These are phyloP conservation scores for Fraxinus cuspidata DNA, from an alignment of 257 asterid species.

Conservation along the genomic window DNA sequence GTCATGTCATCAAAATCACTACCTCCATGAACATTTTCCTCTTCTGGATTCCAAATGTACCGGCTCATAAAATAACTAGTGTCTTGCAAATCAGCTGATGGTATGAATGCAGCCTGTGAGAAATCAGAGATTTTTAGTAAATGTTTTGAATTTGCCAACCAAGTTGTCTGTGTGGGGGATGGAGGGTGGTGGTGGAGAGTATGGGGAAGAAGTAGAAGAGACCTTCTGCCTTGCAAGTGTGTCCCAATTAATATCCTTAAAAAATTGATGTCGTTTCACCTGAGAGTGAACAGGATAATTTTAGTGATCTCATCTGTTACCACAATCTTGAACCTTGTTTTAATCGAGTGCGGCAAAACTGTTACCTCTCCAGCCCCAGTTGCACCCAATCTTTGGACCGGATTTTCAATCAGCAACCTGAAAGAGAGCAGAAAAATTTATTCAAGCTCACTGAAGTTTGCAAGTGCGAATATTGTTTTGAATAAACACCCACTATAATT, in stretches of 20 bases:
- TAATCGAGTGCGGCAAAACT: conserved; percentile 7
- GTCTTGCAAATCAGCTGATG: conserved; percentile 78
- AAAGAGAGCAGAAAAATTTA: conserved; percentile 26
- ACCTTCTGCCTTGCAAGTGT: conserved; percentile 97
- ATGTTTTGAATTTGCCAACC: conserved; percentile 19
- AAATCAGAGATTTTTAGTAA: conserved; percentile 26
- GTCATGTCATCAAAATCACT: conserved; percentile 80
- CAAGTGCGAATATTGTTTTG: conserved; percentile 4
- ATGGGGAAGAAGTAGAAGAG: conserved; percentile 13
- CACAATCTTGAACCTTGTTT: conserved; percentile 18
- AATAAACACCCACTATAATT: conserved; percentile 14
- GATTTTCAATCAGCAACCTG: conserved; percentile 85
- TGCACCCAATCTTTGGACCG: conserved; percentile 90
- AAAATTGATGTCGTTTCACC: conserved; percentile 80
- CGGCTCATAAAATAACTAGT: conserved; percentile 99
- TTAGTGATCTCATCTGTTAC: conserved; percentile 14
- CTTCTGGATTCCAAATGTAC: conserved; percentile 89
- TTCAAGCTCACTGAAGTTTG: conserved; percentile 16
- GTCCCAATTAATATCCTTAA: conserved; percentile 83
- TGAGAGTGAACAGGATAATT: conserved; percentile 32
- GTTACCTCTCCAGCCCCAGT: conserved; percentile 85
- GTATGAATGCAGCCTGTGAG: conserved; percentile 86
- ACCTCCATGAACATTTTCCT: conserved; percentile 64
- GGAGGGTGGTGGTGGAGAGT: conserved; percentile 9
- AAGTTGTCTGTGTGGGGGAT: neutral